Conservation (phyloP, 805 yeast genomes). For the Hanseniaspora clermontiae region DNA sequence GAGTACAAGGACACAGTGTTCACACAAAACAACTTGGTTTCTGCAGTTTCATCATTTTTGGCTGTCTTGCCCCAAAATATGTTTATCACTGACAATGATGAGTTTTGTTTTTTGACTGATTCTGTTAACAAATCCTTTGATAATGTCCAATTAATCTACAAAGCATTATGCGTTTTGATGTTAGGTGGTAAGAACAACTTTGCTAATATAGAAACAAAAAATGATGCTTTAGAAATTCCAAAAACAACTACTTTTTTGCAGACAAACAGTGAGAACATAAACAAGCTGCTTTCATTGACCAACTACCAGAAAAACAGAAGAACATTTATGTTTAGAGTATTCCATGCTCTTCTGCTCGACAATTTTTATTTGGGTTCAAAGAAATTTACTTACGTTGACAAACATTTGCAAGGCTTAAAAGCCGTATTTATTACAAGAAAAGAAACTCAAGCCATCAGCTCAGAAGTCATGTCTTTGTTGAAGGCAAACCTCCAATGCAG, state of each 20-base stretch:
- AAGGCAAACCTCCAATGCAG: slow-evolving; percentile 3
- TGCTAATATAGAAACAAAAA: slow-evolving; percentile 17
- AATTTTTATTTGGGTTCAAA: neutral
- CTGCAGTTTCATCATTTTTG: slow-evolving; percentile 40
- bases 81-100: slow-evolving; percentile 27
- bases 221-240: slow-evolving; percentile 16
- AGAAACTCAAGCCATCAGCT: neutral
- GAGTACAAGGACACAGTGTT: slow-evolving; percentile 27
- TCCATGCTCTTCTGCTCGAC: neutral
- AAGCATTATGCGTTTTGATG: slow-evolving; percentile 26
- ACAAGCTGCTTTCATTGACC: slow-evolving; percentile 4
- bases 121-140: slow-evolving; percentile 12
- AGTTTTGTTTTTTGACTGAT: slow-evolving; percentile 25
- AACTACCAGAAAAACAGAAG: neutral
- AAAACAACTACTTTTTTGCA: slow-evolving; percentile 20
- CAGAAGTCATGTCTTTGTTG: neutral
- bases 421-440: neutral
- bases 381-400: neutral
- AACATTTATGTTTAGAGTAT: neutral
- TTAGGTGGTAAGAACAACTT: slow-evolving; percentile 27
- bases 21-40: slow-evolving; percentile 41
- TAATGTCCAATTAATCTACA: slow-evolving; percentile 33
- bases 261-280: slow-evolving; percentile 14
- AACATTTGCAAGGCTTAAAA: neutral
- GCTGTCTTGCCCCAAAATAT: slow-evolving; percentile 28